Evolutionary conservation across 1,139 yeast genomes (phyloP).

Genomic region (Candida gigantensis): DNA sequence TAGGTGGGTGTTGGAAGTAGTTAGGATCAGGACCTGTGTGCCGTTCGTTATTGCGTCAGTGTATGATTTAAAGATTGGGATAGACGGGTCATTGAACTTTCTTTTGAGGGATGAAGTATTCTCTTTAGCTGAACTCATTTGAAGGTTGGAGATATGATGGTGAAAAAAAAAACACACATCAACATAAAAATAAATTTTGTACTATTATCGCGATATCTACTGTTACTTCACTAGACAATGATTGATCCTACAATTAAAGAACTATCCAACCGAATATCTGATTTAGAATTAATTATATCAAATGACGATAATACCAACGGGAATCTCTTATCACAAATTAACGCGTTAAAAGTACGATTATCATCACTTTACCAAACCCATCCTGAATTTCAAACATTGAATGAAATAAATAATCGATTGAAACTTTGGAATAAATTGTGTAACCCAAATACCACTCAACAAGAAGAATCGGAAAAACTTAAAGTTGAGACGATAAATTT

Average conservation of each 20-base stretch:
- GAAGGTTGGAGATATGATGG: too few relatives aligned
- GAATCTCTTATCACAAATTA: constrained; percentile 7
- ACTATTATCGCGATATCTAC: too few relatives aligned
- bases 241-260: background rate
- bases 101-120: too few relatives aligned
- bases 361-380: constrained; percentile 19
- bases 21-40: background rate
- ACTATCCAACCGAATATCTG: background rate
- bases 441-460: background rate
- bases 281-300: constrained; percentile 1
- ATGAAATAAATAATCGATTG: constrained; percentile 22
- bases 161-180: too few relatives aligned
- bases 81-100: too few relatives aligned
- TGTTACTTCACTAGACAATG: too few relatives aligned
- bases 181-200: too few relatives aligned
- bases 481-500: constrained; percentile 24
- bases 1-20: background rate
- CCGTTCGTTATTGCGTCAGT: background rate
- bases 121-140: too few relatives aligned
- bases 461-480: too few relatives aligned
- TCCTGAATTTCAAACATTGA: constrained; percentile 24
- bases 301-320: background rate
- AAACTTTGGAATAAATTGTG: constrained; percentile 18
- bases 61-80: background rate
- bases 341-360: constrained; percentile 13